phyloP scores from a whole-genome alignment of 371 early-diverging fungal genomes.

The Syncephalis fuscata region DNA sequence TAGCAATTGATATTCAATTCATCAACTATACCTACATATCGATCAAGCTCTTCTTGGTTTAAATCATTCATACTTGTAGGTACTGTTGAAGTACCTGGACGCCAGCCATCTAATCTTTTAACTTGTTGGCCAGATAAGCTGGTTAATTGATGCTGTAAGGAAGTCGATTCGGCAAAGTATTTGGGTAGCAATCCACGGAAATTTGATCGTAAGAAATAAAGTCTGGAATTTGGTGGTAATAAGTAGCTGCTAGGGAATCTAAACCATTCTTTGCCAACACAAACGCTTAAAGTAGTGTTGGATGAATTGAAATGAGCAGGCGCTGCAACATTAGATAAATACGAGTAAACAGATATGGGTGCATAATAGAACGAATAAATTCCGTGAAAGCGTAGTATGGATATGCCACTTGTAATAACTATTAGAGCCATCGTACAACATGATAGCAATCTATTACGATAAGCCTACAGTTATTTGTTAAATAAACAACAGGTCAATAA shows the following conservation, averaged over 20 bases:
- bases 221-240: conserved; percentile 41
- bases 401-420: conserved; percentile 9
- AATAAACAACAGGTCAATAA: no score
- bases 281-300: conserved; percentile 30
- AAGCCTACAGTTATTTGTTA: no score
- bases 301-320: conserved; percentile 7
- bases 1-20: background rate
- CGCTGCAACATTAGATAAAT: conserved; percentile 4
- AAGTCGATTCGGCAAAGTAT: conserved; percentile 15
- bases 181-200: conserved; percentile 55
- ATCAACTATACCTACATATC: conserved; percentile 23
- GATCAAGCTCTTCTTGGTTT: conserved; percentile 44
- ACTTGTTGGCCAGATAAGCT: background rate
- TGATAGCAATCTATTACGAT: background rate
- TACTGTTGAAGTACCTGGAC: conserved; percentile 20
- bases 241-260: conserved; percentile 84
- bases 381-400: conserved; percentile 13
- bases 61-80: conserved; percentile 48
- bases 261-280: conserved; percentile 91
- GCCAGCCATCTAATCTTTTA: conserved; percentile 2
- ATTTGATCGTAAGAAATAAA: conserved; percentile 37
- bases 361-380: conserved; percentile 15
- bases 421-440: background rate
- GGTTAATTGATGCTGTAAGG: no score
- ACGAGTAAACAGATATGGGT: conserved; percentile 4